Evolutionary conservation across 768 basidiomycete species (phyloP).

Genomic region (Lentinula edodes): DNA sequence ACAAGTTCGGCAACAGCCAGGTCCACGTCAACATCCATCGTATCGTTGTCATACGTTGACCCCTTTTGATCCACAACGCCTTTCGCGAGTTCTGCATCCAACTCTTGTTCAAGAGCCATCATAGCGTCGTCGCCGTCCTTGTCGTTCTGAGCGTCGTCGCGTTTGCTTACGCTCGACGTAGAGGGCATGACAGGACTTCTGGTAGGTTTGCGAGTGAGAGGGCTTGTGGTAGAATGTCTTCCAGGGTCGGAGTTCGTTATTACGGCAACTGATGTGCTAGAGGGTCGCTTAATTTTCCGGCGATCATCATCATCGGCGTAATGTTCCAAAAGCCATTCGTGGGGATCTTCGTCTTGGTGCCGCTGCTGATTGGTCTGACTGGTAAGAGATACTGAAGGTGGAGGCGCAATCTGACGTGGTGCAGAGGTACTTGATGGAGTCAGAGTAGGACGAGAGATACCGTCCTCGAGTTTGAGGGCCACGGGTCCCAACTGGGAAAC

Average conservation of each 20-base stretch:
- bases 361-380: not conserved
- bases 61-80: slow-evolving; percentile 14
- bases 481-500: not conserved
- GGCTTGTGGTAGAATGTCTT: slow-evolving; percentile 13
- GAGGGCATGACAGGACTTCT: slow-evolving; percentile 11
- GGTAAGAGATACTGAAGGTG: not conserved
- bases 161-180: slow-evolving; percentile 12
- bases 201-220: slow-evolving; percentile 7
- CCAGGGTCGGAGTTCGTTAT: slow-evolving; percentile 12
- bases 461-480: not conserved
- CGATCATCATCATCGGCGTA: slow-evolving; percentile 28
- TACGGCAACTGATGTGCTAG: slow-evolving; percentile 19
- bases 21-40: slow-evolving; percentile 35
- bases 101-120: slow-evolving; percentile 39
- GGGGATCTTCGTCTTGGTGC: slow-evolving; percentile 43
- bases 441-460: no score
- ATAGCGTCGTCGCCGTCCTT: slow-evolving; percentile 25
- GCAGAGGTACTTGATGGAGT: not conserved
- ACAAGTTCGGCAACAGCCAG: slow-evolving; percentile 38
- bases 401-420: not conserved
- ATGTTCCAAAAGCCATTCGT: slow-evolving; percentile 59
- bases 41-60: slow-evolving; percentile 25
- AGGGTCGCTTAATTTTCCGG: slow-evolving; percentile 20
- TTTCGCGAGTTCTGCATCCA: slow-evolving; percentile 31
- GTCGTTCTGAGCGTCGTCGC: not conserved